phyloP scores from a whole-genome alignment of 2,329 filamentous ascomycete genomes.

The Aspergillus texensis region DNA sequence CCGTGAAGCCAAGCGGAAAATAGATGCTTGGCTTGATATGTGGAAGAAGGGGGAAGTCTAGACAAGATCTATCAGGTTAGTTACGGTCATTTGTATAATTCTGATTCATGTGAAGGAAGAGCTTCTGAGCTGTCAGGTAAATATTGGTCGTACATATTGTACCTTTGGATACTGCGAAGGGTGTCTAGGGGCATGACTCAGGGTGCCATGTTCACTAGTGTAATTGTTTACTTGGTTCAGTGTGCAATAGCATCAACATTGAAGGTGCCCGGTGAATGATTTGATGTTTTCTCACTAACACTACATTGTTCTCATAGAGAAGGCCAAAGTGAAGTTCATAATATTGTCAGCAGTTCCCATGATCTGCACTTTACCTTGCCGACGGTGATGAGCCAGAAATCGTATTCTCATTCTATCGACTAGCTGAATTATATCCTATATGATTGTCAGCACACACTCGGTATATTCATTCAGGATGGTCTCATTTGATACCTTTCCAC shows the following conservation, averaged over 20 bases:
- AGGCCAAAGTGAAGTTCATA: neutral
- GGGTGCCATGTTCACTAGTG: neutral
- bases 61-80: neutral
- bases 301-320: neutral
- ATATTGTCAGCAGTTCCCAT: neutral
- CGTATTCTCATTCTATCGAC: slow-evolving; percentile 8
- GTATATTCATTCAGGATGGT: neutral
- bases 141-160: neutral
- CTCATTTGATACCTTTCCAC: neutral
- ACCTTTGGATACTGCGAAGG: neutral
- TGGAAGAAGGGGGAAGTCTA: neutral
- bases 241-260: neutral
- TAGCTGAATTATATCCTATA: neutral
- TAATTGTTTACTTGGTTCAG: neutral
- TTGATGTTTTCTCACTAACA: neutral
- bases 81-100: too few relatives aligned
- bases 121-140: neutral
- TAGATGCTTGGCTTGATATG: slow-evolving; percentile 25
- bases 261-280: neutral
- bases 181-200: neutral
- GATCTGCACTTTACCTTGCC: neutral
- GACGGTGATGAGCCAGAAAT: neutral
- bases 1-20: slow-evolving; percentile 15
- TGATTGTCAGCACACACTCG: neutral
- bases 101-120: neutral